Conservation (phyloP, 768 basidiomycete genomes). For the Hypholoma fasciculare region DNA sequence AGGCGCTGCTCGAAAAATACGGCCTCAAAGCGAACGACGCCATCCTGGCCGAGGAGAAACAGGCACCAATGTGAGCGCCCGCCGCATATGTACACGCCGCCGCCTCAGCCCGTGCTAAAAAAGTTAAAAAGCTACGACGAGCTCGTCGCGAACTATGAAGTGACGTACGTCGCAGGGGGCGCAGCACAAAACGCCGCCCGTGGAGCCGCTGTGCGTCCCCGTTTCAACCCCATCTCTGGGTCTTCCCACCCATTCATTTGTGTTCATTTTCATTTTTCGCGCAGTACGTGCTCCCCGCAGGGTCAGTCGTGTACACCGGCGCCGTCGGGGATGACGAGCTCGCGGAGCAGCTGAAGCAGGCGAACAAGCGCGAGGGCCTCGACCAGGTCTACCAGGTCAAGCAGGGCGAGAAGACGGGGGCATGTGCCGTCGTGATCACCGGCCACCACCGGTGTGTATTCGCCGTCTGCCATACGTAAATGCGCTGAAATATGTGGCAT, state of each 20-base stretch:
- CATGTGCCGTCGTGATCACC: conserved; percentile 95
- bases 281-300: conserved; percentile 87
- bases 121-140: conserved; percentile 76
- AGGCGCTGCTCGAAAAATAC: conserved; percentile 86
- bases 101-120: background rate
- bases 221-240: background rate
- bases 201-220: conserved; percentile 80
- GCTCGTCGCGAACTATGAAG: conserved; percentile 68
- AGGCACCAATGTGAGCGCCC: conserved; percentile 71
- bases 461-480: too few relatives aligned
- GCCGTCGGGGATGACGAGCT: conserved; percentile 94
- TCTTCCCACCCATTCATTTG: background rate
- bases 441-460: conserved; percentile 79
- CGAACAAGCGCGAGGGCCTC: conserved; percentile 92
- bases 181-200: conserved; percentile 97
- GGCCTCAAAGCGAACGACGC: conserved; percentile 92
- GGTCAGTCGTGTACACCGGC: conserved; percentile 91
- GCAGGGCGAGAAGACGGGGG: conserved; percentile 87
- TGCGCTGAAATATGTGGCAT: too few relatives aligned
- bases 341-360: conserved; percentile 82
- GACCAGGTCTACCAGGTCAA: conserved; percentile 87
- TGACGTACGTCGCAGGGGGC: conserved; percentile 95
- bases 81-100: background rate
- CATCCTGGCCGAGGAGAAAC: conserved; percentile 90
- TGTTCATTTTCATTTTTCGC: conserved; percentile 10